Percentiles rank a stretch among this genome's conserved stretches.
Conservation (phyloP, 169 alveolate genomes). For the Plasmodium gallinaceum region DNA sequence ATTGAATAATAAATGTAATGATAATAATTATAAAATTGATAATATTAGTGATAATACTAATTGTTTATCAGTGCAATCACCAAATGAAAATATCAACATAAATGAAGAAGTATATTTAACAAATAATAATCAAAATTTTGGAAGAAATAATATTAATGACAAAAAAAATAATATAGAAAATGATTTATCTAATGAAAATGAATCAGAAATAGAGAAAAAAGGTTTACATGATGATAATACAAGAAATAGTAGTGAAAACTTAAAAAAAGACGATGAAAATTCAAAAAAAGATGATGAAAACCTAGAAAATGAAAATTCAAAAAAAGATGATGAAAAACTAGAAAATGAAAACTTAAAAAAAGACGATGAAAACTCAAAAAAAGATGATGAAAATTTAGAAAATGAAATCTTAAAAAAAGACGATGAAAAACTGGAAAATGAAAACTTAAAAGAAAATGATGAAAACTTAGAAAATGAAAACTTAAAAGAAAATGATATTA, state of each 20-base stretch:
- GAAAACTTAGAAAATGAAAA: background rate
- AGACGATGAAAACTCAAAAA: background rate
- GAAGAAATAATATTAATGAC: slow-evolving; percentile 3
- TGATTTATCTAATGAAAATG: too few relatives aligned
- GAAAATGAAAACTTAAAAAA: background rate
- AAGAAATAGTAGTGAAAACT: background rate
- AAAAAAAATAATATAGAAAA: background rate
- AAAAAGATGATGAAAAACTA: background rate
- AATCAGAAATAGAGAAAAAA: background rate
- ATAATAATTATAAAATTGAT: background rate
- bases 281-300: background rate
- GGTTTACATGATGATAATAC: background rate
- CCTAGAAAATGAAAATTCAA: background rate
- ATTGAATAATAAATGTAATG: background rate
- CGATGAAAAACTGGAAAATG: background rate
- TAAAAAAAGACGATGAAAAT: background rate
- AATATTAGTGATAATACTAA: background rate
- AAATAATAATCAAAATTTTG: background rate
- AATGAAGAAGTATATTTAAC: background rate
- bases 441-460: background rate
- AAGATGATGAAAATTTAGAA: background rate
- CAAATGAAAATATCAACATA: background rate
- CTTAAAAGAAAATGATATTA: background rate
- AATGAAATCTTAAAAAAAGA: background rate
- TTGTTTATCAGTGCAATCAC: background rate